A percentile compares a stretch with the other conserved stretches of the same genome.
Conservation (phyloP, 805 yeast genomes). For the Candida namnaoensis region DNA sequence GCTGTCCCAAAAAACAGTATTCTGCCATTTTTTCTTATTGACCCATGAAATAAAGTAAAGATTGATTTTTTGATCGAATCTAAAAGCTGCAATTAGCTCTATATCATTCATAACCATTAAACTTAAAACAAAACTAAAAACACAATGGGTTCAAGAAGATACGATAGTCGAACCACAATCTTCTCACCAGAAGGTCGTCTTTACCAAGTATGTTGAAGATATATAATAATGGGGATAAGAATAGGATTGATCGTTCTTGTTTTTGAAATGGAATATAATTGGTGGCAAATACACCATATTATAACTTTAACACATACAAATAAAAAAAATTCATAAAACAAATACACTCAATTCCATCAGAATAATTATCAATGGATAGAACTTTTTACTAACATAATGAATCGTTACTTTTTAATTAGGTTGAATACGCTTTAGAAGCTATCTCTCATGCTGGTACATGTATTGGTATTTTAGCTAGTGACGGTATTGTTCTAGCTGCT, state of each 20-base stretch:
- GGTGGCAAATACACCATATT: background rate
- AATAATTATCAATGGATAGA: too few relatives aligned
- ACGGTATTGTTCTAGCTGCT: slow-evolving; percentile 92
- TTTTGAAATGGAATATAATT: background rate
- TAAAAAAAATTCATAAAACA: too few relatives aligned
- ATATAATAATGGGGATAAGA: too few relatives aligned
- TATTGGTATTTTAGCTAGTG: slow-evolving; percentile 82
- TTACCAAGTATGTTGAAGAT: slow-evolving; percentile 56
- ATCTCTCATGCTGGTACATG: slow-evolving; percentile 97
- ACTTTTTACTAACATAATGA: background rate
- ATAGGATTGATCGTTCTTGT: background rate
- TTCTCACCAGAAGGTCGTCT: slow-evolving; percentile 98
- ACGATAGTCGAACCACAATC: slow-evolving; percentile 97
- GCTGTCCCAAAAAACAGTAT: too few relatives aligned
- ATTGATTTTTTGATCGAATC: too few relatives aligned
- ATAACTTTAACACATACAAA: too few relatives aligned
- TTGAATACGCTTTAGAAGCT: slow-evolving; percentile 95
- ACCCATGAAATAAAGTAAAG: too few relatives aligned
- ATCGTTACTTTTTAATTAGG: slow-evolving; percentile 23
- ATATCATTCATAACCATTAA: too few relatives aligned
- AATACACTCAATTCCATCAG: too few relatives aligned
- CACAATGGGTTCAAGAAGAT: slow-evolving; percentile 79
- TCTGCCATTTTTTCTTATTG: too few relatives aligned
- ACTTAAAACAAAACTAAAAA: too few relatives aligned
- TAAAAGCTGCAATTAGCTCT: too few relatives aligned